A percentile compares a stretch with the other conserved stretches of the same genome.
These are phyloP conservation scores for Cinnamomum chago DNA, from an alignment of 164 flowering plant species.

Conservation along the genomic window DNA sequence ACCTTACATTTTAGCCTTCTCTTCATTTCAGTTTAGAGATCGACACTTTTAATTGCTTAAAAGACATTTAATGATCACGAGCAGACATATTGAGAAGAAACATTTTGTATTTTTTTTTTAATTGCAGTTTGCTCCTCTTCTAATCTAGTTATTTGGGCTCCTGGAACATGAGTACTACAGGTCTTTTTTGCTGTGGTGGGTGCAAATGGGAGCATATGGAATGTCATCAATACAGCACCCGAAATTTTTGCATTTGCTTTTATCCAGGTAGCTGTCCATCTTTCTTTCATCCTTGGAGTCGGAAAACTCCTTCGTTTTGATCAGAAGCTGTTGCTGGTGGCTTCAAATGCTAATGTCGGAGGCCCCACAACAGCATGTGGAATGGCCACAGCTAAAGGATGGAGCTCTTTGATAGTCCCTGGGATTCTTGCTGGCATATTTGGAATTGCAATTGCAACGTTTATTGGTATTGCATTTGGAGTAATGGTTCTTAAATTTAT, in stretches of 20 bases:
- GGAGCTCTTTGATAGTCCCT: constrained; percentile 78
- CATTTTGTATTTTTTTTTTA: no score
- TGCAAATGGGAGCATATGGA: constrained; percentile 77
- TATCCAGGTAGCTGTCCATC: constrained; percentile 70
- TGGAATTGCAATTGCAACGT: constrained; percentile 78
- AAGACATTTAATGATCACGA: neutral
- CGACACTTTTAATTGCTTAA: neutral
- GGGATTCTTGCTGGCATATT: constrained; percentile 86
- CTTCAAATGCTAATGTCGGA: constrained; percentile 93
- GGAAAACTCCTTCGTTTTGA: constrained; percentile 70
- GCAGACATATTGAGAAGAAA: no score
- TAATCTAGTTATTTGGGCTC: neutral
- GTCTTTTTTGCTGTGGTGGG: constrained; percentile 85
- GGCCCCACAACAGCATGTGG: constrained; percentile 97
- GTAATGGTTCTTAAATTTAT: constrained; percentile 49
- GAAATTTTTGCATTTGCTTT: constrained; percentile 80
- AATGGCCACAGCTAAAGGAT: constrained; percentile 92
- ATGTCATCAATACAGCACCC: constrained; percentile 73
- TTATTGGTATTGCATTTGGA: constrained; percentile 85
- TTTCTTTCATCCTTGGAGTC: constrained; percentile 61
- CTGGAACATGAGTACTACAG: constrained; percentile 29
- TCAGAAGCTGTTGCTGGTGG: constrained; percentile 59
- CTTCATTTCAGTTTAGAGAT: no score
- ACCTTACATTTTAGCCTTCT: no score
- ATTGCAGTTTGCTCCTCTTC: neutral